Conservation (phyloP, 2,329 filamentous ascomycete species). For the Phaeoacremonium minimum region DNA sequence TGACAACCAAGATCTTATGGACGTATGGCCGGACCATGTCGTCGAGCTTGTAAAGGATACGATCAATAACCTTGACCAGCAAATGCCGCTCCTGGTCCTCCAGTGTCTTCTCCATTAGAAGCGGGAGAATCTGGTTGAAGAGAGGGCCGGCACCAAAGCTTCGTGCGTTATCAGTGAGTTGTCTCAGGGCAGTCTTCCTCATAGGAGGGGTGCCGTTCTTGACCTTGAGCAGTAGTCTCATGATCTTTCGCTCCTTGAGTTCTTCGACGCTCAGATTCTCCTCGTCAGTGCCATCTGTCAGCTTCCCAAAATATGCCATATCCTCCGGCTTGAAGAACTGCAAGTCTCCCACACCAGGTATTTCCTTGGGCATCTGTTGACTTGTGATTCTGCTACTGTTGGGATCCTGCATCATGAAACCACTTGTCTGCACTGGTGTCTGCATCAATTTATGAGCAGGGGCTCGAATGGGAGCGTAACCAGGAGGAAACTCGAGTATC, state of each 20-base stretch:
- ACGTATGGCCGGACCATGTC: constrained; percentile 94
- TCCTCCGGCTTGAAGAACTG: constrained; percentile 99
- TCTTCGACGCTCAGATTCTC: constrained; percentile 90
- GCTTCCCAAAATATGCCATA: constrained; percentile 97
- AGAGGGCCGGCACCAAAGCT: constrained; percentile 91
- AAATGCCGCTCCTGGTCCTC: constrained; percentile 98
- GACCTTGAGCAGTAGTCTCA: constrained; percentile 93
- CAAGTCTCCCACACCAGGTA: constrained; percentile 90
- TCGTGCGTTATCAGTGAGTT: constrained; percentile 94
- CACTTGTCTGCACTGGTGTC: constrained; percentile 70
- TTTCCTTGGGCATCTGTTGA: constrained; percentile 90
- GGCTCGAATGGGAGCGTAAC: constrained; percentile 80
- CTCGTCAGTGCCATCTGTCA: constrained; percentile 91
- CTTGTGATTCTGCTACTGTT: constrained; percentile 78
- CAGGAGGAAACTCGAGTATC: constrained; percentile 82
- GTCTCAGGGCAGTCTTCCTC: constrained; percentile 95
- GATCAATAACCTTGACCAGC: constrained; percentile 97
- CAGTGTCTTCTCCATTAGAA: constrained; percentile 96
- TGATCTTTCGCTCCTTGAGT: constrained; percentile 96
- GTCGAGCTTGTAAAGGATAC: constrained; percentile 96
- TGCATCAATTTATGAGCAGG: constrained; percentile 71
- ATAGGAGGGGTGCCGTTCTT: constrained; percentile 99
- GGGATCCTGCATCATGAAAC: constrained; percentile 97
- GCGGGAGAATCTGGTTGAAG: constrained; percentile 94
- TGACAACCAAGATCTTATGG: constrained; percentile 97